Evolutionary conservation across 805 yeast genomes (phyloP).

Genomic region (Priceomyces haplophilus): DNA sequence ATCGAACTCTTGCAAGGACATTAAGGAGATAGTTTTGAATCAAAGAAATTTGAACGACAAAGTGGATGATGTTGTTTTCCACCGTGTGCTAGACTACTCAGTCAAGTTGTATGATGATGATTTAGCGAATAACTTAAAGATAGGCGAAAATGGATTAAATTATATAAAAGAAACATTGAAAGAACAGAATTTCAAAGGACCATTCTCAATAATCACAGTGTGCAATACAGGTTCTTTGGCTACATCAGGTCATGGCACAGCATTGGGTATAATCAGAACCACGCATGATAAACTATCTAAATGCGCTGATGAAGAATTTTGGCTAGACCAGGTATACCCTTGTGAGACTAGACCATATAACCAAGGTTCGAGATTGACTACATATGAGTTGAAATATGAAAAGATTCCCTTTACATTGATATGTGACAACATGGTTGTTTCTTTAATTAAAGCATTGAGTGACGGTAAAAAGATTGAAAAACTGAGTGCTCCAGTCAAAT

Average conservation of each 20-base stretch:
- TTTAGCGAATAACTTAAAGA: slow-evolving; percentile 66
- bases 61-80: slow-evolving; percentile 24
- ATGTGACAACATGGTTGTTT: slow-evolving; percentile 89
- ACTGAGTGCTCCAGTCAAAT: slow-evolving; percentile 65
- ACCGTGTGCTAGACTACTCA: slow-evolving; percentile 42
- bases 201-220: slow-evolving; percentile 81
- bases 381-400: slow-evolving; percentile 85
- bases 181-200: slow-evolving; percentile 52
- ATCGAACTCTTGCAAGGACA: slow-evolving; percentile 63
- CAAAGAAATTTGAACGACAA: slow-evolving; percentile 19
- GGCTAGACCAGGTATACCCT: slow-evolving; percentile 72
- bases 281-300: slow-evolving; percentile 46
- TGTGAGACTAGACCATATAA: slow-evolving; percentile 95
- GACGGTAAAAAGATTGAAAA: slow-evolving; percentile 21
- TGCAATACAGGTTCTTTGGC: slow-evolving; percentile 97
- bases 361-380: slow-evolving; percentile 92
- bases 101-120: slow-evolving; percentile 69
- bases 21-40: slow-evolving; percentile 34
- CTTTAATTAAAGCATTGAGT: slow-evolving; percentile 52
- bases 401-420: slow-evolving; percentile 82
- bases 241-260: slow-evolving; percentile 97
- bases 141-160: slow-evolving; percentile 80
- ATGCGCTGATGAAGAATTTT: slow-evolving; percentile 33
- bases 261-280: slow-evolving; percentile 86
- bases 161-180: slow-evolving; percentile 51